Evolutionary conservation across 306 rosid genomes (phyloP), one percentile per base, ranked within the genome.

Genomic region (Lablab purpureus): DNA sequence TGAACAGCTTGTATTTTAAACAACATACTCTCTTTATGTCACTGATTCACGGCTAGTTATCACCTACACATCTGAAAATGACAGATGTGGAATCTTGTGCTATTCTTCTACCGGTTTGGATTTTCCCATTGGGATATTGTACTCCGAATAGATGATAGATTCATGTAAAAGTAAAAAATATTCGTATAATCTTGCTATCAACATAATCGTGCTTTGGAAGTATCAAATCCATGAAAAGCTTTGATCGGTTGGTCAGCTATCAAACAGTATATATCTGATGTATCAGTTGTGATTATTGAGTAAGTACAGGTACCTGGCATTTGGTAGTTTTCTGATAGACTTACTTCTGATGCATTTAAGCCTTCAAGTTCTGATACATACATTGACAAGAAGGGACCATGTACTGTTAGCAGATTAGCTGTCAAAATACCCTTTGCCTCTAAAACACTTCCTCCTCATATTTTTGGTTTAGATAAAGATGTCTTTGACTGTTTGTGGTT

Each of bases 401-500:
- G 47, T n/a, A 58, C 13, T 65, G 43, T 66, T 78, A 36, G 45
- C 65, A 68, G 43, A 55, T 68, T 73, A 83, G 55, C 68, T 67
- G 34, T 73, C 68, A 67, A 83, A 73, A 67, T 60, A 68, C 51
- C 63, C 55, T 75, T 27, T 27, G 37, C 69, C 72, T 47, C 86
- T 36, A 27, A 67, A 37, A 12, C 41, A 49, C 74, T 56, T 83
- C 65, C 23, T 55, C 76, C 80, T 73, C 77, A 34, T 37, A 74
- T 27, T 54, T 50, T 65, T 7, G 75, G 67, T 65, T 40, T 11
- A 49, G 36, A 56, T 56, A 49, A 78, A 62, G 68, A 73, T 79
- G 68, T 69, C 46, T 46, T 68, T 79, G 78, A 68, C 55, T 50
- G 81, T 68, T 64, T n/a, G 84, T 74, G 83, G 81, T 68, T 74